Evolutionary conservation across 352 stramenopile species (phyloP), one percentile per base, ranked within the genome.

Genomic region (Plasmopara viticola): DNA sequence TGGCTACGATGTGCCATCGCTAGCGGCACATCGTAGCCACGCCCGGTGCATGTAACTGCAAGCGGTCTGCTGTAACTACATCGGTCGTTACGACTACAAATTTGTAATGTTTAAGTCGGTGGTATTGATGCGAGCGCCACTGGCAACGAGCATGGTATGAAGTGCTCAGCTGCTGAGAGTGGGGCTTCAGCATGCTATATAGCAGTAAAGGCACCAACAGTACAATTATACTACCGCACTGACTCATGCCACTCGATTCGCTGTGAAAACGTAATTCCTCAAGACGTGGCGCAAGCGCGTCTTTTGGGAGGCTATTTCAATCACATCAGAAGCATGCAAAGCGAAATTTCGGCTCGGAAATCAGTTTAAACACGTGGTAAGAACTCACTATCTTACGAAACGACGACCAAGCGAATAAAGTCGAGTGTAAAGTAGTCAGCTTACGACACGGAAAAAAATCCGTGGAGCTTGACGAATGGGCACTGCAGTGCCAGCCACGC

Each of bases 1-100:
- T 58, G 18, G 67, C 50, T 20, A 84, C 62, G 42, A 87, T 60
- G 46, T 89, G 66, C 37, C 86, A 59, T 10, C 78, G 75, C 60
- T 87, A 70, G 37, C 66, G 80, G n/a, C n/a, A n/a, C n/a, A n/a
- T n/a, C n/a, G n/a, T n/a, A n/a, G n/a, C n/a, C n/a, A n/a, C n/a
- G n/a, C n/a, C n/a, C n/a, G n/a, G 20, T 25, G 20, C 20, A 25
- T 25, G 20, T 25, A 25, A 25, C 20, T 25, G 20, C 20, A 25
- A 3, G 3, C 20, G 20, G 20, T 25, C 20, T 3, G 20, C 20
- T 25, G 20, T 25, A 25, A 25, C 3, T 25, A 3, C 20, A 25
- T 25, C 3, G 20, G 20, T 25, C 20, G 20, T 25, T 25, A 25
- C 20, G 3, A 25, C 20, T 3, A 25, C 20, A 25, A 25, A 1